Evolutionary conservation across 108 stramenopile species (phyloP).

Genomic region (Nitzschia inconspicua): DNA sequence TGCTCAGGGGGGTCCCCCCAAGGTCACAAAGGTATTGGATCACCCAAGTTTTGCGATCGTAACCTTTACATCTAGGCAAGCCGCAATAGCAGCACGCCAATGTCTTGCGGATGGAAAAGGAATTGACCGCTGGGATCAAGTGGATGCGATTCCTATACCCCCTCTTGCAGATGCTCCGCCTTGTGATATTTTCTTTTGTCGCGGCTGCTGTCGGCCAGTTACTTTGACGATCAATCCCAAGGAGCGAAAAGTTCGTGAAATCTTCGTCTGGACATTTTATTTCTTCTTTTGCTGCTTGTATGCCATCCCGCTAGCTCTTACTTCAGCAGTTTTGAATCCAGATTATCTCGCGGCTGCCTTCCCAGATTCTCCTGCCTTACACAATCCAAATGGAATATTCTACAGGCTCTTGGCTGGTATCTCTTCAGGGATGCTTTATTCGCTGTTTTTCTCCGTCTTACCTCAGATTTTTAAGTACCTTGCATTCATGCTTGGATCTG

Average conservation of each 20-base stretch:
- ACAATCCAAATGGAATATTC: conserved; percentile 19
- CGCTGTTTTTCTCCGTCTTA: conserved; percentile 39
- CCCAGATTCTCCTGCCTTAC: conserved; percentile 6
- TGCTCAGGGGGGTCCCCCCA: no score
- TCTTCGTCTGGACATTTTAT: conserved; percentile 30
- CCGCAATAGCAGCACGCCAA: conserved; percentile 77
- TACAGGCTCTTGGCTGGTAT: conserved; percentile 21
- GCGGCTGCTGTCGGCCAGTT: conserved; percentile 82
- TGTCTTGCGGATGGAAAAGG: conserved; percentile 80
- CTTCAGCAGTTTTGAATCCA: conserved; percentile 15
- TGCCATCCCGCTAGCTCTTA: conserved; percentile 64
- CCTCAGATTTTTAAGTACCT: conserved; percentile 87
- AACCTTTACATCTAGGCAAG: conserved; percentile 76
- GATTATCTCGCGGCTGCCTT: not conserved
- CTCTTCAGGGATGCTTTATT: conserved; percentile 21
- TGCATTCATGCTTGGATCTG: conserved; percentile 71
- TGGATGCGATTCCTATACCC: conserved; percentile 64
- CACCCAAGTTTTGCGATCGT: conserved; percentile 75
- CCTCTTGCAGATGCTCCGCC: conserved; percentile 86
- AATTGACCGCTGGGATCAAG: conserved; percentile 54
- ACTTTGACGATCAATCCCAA: conserved; percentile 66
- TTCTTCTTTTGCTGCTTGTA: conserved; percentile 64
- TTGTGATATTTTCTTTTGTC: conserved; percentile 61
- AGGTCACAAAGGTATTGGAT: not conserved
- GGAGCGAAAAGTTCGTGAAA: conserved; percentile 55